Percentiles rank a stretch among this genome's conserved stretches.
These are phyloP conservation scores for Fomitopsis serialis DNA, from an alignment of 768 basidiomycete genomes.

Conservation along the genomic window DNA sequence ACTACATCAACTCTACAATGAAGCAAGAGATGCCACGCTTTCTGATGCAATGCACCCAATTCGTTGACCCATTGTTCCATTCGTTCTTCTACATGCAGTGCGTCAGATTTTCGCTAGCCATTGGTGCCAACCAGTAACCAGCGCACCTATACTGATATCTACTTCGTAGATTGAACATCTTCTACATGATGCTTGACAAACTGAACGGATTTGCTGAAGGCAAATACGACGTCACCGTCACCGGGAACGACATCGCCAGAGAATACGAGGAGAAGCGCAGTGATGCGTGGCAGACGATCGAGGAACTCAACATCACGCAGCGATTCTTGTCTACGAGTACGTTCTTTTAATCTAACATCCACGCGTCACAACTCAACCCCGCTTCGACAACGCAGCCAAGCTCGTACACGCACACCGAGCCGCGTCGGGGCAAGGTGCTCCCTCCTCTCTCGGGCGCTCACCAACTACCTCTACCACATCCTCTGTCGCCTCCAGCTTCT, in stretches of 20 bases:
- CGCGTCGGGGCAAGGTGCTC: constrained; percentile 11
- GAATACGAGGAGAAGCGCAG: constrained; percentile 81
- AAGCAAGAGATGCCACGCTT: constrained; percentile 95
- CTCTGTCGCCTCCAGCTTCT: constrained; percentile 30
- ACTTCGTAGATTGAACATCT: constrained; percentile 73
- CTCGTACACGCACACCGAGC: constrained; percentile 55
- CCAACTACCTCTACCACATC: constrained; percentile 19
- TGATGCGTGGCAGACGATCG: constrained; percentile 75
- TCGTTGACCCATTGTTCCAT: constrained; percentile 96
- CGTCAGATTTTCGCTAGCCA: constrained; percentile 28
- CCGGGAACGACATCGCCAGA: constrained; percentile 63
- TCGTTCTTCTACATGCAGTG: constrained; percentile 99
- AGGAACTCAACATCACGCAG: constrained; percentile 77
- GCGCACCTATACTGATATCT: not conserved
- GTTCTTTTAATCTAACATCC: not conserved
- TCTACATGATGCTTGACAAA: constrained; percentile 93
- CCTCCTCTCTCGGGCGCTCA: constrained; percentile 13
- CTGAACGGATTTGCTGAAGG: constrained; percentile 78
- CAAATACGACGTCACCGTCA: constrained; percentile 65
- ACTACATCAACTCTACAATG: constrained; percentile 83
- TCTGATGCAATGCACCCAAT: constrained; percentile 79
- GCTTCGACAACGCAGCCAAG: constrained; percentile 55
- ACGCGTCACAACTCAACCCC: not conserved
- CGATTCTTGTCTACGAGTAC: constrained; percentile 74
- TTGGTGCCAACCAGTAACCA: not conserved